phyloP scores from a whole-genome alignment of 108 stramenopile genomes.

The Cyclotella distinguenda region DNA sequence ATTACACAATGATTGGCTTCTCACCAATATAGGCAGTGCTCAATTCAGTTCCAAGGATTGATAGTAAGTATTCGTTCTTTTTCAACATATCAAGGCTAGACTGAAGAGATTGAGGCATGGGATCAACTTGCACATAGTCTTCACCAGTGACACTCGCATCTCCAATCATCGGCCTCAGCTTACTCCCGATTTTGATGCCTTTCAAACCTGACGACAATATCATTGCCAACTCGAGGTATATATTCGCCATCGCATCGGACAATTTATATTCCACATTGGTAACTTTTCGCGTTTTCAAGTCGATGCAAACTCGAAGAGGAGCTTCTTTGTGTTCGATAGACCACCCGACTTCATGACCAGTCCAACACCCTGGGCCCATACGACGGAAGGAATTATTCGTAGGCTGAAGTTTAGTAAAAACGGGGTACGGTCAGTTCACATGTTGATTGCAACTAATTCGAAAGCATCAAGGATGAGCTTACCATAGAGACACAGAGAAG shows the following conservation, averaged over 20 bases:
- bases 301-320: slow-evolving; percentile 66
- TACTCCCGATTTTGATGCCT: slow-evolving; percentile 46
- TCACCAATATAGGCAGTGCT: slow-evolving; percentile 49
- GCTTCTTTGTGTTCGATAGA: slow-evolving; percentile 77
- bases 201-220: slow-evolving; percentile 67
- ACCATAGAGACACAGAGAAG: slow-evolving; percentile 66
- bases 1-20: not conserved
- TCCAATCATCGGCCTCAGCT: slow-evolving; percentile 48
- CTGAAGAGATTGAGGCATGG: slow-evolving; percentile 49
- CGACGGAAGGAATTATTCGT: slow-evolving; percentile 73
- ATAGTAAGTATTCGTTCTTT: slow-evolving; percentile 39
- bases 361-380: slow-evolving; percentile 83
- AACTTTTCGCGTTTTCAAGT: slow-evolving; percentile 37
- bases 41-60: slow-evolving; percentile 50
- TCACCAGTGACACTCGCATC: not conserved
- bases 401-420: too few relatives aligned
- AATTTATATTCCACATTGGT: slow-evolving; percentile 79
- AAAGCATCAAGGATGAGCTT: too few relatives aligned
- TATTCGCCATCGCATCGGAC: slow-evolving; percentile 64
- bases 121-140: not conserved
- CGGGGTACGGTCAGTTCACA: too few relatives aligned
- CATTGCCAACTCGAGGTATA: slow-evolving; percentile 68
- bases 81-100: slow-evolving; percentile 60
- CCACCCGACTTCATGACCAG: slow-evolving; percentile 69
- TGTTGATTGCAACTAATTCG: too few relatives aligned